Base-by-base conservation (phyloP, 345 rosid species). In the Gossypium australe region DNA sequence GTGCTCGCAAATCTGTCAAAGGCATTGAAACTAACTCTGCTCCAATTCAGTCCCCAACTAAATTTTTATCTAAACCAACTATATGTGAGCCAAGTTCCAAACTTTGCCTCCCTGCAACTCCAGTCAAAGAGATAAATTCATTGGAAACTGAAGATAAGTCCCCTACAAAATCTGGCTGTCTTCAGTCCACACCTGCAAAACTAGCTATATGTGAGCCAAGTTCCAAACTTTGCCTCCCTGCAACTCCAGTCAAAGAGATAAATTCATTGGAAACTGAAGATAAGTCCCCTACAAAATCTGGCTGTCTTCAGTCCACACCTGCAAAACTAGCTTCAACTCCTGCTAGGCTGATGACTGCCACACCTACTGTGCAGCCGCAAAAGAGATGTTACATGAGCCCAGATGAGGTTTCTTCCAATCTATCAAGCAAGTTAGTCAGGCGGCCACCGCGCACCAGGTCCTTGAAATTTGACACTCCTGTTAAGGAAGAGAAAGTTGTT, bases 161-260 rank as follows among this genome's bases (percentile, higher is more conserved):
- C 63, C 80, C 79, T 22, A 56, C 47, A 38, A 58, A 83, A 74
- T 75, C 45, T 67, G 86, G 80, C 55, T 24, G 64, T 43, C 16
- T 71, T 11, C 78, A 78, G 55, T 77, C 86, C 47, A 93, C 94
- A 82, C 95, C 97, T 53, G 92, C 92, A 45, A 87, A 89, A 78
- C 79, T 83, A 70, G 89, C 72, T 72, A 20, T 20, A 20, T 20
- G 20, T 20, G 20, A 20, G 20, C 20, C 20, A 20, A 0, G 20
- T 20, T 20, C 20, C 20, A 20, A 20, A 20, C 20, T 20, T 20
- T 20, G 20, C 20, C 20, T 20, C 20, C 20, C 20, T 20, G 20
- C 20, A 20, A 20, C 20, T 20, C 20, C 20, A 20, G 20, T 20
- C 20, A 20, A 20, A 20, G 20, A 20, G 20, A 20, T 20, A 20